Base-by-base conservation (phyloP, 2,329 filamentous ascomycete genomes). In the Microsporum audouinii region DNA sequence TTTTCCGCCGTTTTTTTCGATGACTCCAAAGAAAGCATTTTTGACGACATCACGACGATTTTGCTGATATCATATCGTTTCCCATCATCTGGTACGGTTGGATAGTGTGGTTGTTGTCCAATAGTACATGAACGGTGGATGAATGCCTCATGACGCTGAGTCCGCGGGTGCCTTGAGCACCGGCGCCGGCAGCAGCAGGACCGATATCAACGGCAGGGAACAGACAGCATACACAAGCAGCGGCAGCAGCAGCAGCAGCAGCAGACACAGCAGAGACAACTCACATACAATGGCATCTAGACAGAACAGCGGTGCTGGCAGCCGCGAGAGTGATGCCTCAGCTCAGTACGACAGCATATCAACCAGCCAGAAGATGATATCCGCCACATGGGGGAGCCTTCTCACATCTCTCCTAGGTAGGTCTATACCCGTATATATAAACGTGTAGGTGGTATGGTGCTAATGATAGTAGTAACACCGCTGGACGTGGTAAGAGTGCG, bases 401-500 rank as follows among this genome's bases (percentile, higher is more conserved):
- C 74, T 97, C 65, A 97, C 92, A 6, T 94, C 91, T 23, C 75
- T 97, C 31, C 82, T 97, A 47, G 89, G 91, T 96, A 80, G 66
- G 83, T 62, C 6, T 59, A 57, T 53, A 58, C 47, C 45, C 49
- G 61, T 63, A 23, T 33, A 23, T 23, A 23, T 23, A 23, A 23
- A 23, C 64, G 53, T 57, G 23, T 59, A 34, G 65, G 57, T 66
- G 12, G 8, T 12, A 33, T n/a, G n/a, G 5, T 33, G 12, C 27
- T 17, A 17, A 53, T 3, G n/a, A 17, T 33, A 2, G n/a, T 53
- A 95, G 92, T 95, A 36, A 99, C 94, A 3, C 94, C 94, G 55
- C 86, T 99, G 59, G 94, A 99, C 71, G 94, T 99, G 64, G 94
- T 99, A 63, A 89, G 94, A 64, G 90, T 99, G 55, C 90, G 94